A percentile compares a stretch with the other conserved stretches of the same genome.
These are phyloP conservation scores for Trypanosomatidae sp. DNA, from an alignment of 208 protist species.

Conservation along the genomic window DNA sequence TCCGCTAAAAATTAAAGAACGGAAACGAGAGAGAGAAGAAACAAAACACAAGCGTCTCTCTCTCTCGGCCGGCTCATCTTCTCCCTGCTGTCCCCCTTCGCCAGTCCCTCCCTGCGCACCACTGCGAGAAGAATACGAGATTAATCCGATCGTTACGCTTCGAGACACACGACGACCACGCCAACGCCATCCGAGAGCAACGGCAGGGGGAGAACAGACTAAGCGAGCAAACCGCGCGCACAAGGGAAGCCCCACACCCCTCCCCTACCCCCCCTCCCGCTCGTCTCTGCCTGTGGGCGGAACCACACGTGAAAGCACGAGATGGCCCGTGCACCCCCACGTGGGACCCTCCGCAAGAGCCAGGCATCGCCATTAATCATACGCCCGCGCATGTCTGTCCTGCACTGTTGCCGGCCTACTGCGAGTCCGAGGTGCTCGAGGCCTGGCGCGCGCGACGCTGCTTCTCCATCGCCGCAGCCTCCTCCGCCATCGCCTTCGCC, in stretches of 20 bases:
- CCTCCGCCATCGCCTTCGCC: conserved; percentile 90
- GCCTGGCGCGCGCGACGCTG: conserved; percentile 48
- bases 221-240: no score
- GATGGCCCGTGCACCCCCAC: not conserved
- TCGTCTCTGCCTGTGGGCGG: not conserved
- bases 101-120: conserved; percentile 1
- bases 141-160: not conserved
- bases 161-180: not conserved
- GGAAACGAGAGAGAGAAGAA: conserved; percentile 15
- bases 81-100: conserved; percentile 9
- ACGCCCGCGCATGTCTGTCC: not conserved
- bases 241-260: not conserved
- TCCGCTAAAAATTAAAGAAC: conserved; percentile 15
- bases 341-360: not conserved
- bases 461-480: conserved; percentile 71
- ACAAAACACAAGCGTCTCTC: conserved; percentile 6
- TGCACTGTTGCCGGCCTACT: conserved; percentile 1
- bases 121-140: no score
- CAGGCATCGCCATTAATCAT: not conserved
- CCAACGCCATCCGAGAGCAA: not conserved
- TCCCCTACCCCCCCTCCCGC: not conserved
- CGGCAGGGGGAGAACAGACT: no score
- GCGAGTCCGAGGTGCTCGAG: conserved; percentile 22
- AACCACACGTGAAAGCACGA: not conserved
- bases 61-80: not conserved